Conservation (phyloP, 192 early-diverging fungal genomes). For the Umbelopsis ramanniana region DNA sequence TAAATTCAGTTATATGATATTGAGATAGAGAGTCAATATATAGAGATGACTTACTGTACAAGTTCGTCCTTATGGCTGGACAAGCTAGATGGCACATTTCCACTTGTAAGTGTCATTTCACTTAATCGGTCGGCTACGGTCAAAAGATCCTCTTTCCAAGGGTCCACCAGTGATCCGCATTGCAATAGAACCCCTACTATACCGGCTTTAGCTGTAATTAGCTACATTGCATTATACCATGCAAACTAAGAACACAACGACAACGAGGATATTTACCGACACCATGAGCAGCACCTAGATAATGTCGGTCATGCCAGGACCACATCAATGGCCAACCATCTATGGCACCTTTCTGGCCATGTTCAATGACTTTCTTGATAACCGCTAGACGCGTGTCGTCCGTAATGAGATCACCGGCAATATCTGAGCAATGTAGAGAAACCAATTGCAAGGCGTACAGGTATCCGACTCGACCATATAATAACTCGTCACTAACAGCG, state of each 20-base stretch:
- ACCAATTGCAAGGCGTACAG: constrained; percentile 5
- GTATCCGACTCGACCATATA: constrained; percentile 14
- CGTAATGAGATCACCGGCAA: not conserved
- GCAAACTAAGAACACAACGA: not conserved
- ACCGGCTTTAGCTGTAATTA: not conserved
- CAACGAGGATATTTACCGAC: not conserved
- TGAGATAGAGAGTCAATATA: not conserved
- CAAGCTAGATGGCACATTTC: not conserved
- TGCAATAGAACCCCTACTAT: not conserved
- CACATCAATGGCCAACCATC: constrained; percentile 13
- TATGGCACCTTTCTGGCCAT: not conserved
- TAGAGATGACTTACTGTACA: not conserved
- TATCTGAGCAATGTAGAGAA: not conserved
- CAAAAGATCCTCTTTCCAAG: not conserved
- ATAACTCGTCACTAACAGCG: not conserved
- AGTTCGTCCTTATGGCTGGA: not conserved
- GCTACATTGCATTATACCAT: not conserved
- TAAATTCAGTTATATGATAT: not conserved
- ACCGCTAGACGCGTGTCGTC: not conserved
- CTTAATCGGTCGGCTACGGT: not conserved
- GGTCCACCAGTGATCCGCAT: constrained; percentile 5
- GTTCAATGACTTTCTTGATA: not conserved
- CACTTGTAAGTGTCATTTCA: not conserved
- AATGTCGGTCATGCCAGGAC: not conserved
- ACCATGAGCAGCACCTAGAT: constrained; percentile 12